These are phyloP conservation scores for Coemansia reversa DNA, from an alignment of 192 early-diverging fungal species.

Conservation along the genomic window DNA sequence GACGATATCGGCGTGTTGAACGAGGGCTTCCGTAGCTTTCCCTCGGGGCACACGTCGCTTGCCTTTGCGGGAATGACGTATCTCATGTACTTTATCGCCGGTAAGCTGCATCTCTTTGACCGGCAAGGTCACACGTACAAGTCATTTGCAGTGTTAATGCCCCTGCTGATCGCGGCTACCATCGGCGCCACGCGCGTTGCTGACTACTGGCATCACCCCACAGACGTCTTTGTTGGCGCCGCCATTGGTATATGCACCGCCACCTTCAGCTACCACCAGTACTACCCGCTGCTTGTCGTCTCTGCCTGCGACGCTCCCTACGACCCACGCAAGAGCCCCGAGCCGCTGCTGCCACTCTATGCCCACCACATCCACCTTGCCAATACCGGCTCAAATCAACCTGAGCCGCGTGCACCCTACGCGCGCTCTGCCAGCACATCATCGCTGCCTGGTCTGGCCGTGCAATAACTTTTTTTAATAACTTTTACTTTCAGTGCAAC, in stretches of 20 bases:
- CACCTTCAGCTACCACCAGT: constrained; percentile 47
- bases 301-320: constrained; percentile 24
- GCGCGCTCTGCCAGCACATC: background rate
- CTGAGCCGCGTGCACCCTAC: background rate
- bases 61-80: constrained; percentile 71
- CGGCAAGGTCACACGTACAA: constrained; percentile 57
- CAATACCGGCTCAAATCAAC: constrained; percentile 9
- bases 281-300: constrained; percentile 35
- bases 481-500: background rate
- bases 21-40: constrained; percentile 85
- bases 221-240: constrained; percentile 63
- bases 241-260: constrained; percentile 42
- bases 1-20: constrained; percentile 52
- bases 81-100: constrained; percentile 65
- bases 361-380: constrained; percentile 17
- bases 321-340: constrained; percentile 30
- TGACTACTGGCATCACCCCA: constrained; percentile 66
- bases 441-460: background rate
- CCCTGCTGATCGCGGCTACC: constrained; percentile 46
- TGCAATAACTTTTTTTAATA: constrained; percentile 7
- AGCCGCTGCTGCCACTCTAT: constrained; percentile 34
- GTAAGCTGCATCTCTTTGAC: constrained; percentile 71
- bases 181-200: constrained; percentile 61
- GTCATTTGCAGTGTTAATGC: constrained; percentile 58
- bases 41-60: constrained; percentile 83